phyloP scores from a whole-genome alignment of 2,329 filamentous ascomycete genomes.

The Pyricularia pennisetigena region DNA sequence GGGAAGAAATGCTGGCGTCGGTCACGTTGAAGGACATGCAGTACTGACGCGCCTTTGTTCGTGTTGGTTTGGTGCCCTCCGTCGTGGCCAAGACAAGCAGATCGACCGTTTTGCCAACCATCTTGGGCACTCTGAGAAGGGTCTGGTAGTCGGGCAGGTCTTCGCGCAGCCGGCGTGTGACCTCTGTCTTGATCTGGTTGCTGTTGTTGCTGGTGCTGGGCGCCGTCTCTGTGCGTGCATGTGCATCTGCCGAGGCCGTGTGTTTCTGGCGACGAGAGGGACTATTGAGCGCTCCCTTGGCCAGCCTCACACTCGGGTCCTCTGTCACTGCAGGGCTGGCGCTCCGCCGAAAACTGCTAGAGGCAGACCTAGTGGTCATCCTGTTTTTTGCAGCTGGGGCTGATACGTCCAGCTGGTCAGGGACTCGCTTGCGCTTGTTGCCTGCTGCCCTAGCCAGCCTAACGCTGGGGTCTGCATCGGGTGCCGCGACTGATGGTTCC shows the following conservation, averaged over 20 bases:
- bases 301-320: slow-evolving; percentile 19
- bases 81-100: slow-evolving; percentile 44
- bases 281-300: slow-evolving; percentile 20
- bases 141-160: slow-evolving; percentile 41
- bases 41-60: slow-evolving; percentile 49
- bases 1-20: slow-evolving; percentile 40
- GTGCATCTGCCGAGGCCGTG: not conserved
- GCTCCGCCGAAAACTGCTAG: slow-evolving; percentile 16
- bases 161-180: slow-evolving; percentile 35
- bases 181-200: slow-evolving; percentile 30
- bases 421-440: slow-evolving; percentile 6
- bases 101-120: slow-evolving; percentile 39
- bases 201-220: not conserved
- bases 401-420: slow-evolving; percentile 5
- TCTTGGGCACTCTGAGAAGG: slow-evolving; percentile 40
- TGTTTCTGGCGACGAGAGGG: slow-evolving; percentile 14
- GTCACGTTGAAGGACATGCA: slow-evolving; percentile 47
- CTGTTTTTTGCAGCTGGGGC: slow-evolving; percentile 11
- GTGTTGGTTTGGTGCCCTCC: slow-evolving; percentile 29
- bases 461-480: slow-evolving; percentile 12
- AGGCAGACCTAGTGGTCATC: slow-evolving; percentile 16
- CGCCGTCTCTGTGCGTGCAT: not conserved
- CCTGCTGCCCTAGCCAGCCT: slow-evolving; percentile 10
- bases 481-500: not conserved
- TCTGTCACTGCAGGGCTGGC: slow-evolving; percentile 9